Base-by-base conservation (phyloP, 495 filamentous ascomycete genomes). In the Podospora australis region DNA sequence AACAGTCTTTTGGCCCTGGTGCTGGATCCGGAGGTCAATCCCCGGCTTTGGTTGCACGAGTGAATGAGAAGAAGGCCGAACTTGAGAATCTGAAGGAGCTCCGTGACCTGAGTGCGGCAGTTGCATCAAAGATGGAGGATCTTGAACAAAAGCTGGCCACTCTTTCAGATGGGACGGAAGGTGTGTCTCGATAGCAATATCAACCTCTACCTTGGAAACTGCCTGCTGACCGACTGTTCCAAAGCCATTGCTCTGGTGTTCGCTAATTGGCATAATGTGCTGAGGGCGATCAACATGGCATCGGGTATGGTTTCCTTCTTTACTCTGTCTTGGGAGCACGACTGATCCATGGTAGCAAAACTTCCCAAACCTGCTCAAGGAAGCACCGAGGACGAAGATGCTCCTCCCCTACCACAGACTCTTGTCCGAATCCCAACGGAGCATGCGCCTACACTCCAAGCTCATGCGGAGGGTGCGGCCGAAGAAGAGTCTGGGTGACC, bases 251-350 rank as follows among this genome's bases (percentile, higher is more conserved):
- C 92, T 39, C 80, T 83, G 39, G 92, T 98, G 14, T 69, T 98
- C 52, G 79, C 86, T 39, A 98, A 98, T 66, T 98, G 92, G 92
- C 86, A 95, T 58, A 94, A 90, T 63, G 90, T 98, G 44, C 75
- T 98, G 16, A 78, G 86, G 42, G 90, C 90, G 29, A 96, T 98
- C 57, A 86, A 85, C 60, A 94, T 98, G 82, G 90, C 94, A 48
- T 95, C 89, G 44, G 80, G 92, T 98, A 81, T 63, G 86, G 66
- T 50, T 48, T 41, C 14, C 49, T 23, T 34, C 25, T 40, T 47
- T 16, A 14, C 13, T 16, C 6, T 39, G 3, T 41, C 7, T 17
- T 29, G 32, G 41, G 8, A 39, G n/a, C 13, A 45, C 44, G 81
- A 80, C 72, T 81, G 78, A 74, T 72, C 82, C 35, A 74, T 78